phyloP scores from a whole-genome alignment of 495 filamentous ascomycete species.

The Entonaema liquescens region DNA sequence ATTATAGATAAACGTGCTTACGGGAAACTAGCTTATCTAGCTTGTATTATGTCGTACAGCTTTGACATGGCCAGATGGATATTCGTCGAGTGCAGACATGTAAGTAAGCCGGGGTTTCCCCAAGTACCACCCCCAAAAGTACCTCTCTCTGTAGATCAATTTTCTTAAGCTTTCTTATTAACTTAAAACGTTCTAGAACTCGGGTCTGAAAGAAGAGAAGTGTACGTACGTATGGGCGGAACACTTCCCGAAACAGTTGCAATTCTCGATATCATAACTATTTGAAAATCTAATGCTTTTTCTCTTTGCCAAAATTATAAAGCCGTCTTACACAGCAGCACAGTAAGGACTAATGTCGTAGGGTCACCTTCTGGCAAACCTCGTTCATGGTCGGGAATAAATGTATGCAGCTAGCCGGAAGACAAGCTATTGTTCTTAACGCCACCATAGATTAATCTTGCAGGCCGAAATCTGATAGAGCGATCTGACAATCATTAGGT shows the following conservation, averaged over 20 bases:
- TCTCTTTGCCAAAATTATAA: no score
- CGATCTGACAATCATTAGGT: no score
- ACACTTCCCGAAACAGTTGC: neutral
- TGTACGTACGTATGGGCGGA: neutral
- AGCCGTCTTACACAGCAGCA: no score
- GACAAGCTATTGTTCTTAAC: neutral
- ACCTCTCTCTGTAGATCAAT: neutral
- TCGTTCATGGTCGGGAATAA: neutral
- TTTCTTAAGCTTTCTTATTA: neutral
- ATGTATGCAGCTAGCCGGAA: neutral
- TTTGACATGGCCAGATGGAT: neutral
- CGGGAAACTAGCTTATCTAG: neutral
- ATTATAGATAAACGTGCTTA: neutral
- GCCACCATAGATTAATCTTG: neutral
- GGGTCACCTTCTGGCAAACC: neutral
- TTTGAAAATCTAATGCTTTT: no score
- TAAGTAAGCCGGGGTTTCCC: neutral
- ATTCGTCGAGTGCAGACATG: neutral
- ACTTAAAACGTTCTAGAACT: neutral
- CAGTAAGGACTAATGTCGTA: no score
- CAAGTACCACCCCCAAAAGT: neutral
- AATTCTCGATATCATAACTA: neutral
- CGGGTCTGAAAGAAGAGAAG: neutral
- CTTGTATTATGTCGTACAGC: neutral
- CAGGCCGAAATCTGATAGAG: no score